Evolutionary conservation across 148 eudicot genomes (phyloP).

Genomic region (Nepenthes mirabilis): DNA sequence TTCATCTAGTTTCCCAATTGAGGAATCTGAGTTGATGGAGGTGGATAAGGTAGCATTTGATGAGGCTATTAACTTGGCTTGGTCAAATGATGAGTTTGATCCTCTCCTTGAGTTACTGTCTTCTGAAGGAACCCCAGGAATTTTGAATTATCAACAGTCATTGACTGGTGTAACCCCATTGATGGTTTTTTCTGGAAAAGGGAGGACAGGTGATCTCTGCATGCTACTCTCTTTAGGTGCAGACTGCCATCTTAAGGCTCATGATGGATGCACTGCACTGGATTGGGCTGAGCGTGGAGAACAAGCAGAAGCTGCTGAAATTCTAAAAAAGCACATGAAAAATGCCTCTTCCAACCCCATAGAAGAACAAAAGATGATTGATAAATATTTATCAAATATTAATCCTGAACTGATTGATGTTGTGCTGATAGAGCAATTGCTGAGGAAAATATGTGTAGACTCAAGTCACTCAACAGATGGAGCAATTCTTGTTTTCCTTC

Average conservation of each 20-base stretch:
- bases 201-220: conserved; percentile 64
- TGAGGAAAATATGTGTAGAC: conserved; percentile 65
- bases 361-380: conserved; percentile 43
- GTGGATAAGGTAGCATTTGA: conserved; percentile 56
- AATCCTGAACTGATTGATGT: conserved; percentile 62
- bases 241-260: conserved; percentile 46
- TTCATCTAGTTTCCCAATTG: conserved; percentile 13
- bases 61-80: conserved; percentile 73
- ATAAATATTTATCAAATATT: conserved; percentile 43
- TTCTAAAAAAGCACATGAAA: conserved; percentile 47
- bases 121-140: conserved; percentile 32
- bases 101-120: conserved; percentile 57
- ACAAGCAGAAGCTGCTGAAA: conserved; percentile 50
- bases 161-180: conserved; percentile 70
- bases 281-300: conserved; percentile 63
- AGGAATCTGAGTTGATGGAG: conserved; percentile 29
- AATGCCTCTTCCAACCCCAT: conserved; percentile 21
- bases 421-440: conserved; percentile 55
- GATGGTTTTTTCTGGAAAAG: conserved; percentile 83
- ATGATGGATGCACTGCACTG: conserved; percentile 67
- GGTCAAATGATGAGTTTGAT: conserved; percentile 64
- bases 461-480: conserved; percentile 35
- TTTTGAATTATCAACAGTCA: conserved; percentile 69
- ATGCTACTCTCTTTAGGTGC: conserved; percentile 90
- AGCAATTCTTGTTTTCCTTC: conserved; percentile 84